Evolutionary conservation across 2,329 filamentous ascomycete species (phyloP).

Genomic region (Colletotrichum caudatum): DNA sequence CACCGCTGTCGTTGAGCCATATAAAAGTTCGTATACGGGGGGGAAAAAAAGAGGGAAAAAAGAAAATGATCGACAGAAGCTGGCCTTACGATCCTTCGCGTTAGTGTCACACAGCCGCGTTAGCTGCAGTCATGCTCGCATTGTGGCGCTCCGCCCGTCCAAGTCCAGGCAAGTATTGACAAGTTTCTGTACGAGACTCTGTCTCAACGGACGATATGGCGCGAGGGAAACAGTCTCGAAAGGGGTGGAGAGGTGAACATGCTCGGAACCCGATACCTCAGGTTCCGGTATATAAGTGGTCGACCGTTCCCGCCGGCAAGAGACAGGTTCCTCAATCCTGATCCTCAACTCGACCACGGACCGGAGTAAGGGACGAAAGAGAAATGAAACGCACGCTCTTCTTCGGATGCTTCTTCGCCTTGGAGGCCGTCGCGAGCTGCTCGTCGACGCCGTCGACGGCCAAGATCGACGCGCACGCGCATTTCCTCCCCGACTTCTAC

Average conservation of each 20-base stretch:
- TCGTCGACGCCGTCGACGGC: background rate
- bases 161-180: too few species aligned
- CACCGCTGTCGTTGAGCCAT: background rate
- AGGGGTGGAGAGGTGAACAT: background rate
- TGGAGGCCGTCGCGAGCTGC: background rate
- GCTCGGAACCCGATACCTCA: background rate
- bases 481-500: conserved; percentile 46
- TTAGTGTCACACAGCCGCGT: background rate
- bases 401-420: background rate
- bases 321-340: background rate
- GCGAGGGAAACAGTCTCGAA: background rate
- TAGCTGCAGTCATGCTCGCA: background rate
- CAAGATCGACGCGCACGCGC: conserved; percentile 46
- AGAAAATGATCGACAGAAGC: background rate
- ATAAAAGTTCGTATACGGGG: background rate
- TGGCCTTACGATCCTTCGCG: background rate
- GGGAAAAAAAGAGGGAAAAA: background rate
- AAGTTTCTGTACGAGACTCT: background rate
- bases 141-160: too few species aligned
- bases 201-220: background rate
- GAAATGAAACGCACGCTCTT: background rate
- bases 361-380: too few species aligned
- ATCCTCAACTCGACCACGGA: background rate
- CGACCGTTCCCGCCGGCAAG: background rate
- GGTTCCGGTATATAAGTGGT: background rate